These are phyloP conservation scores for Allium fistulosum DNA, from an alignment of 106 monocot species.

Conservation along the genomic window DNA sequence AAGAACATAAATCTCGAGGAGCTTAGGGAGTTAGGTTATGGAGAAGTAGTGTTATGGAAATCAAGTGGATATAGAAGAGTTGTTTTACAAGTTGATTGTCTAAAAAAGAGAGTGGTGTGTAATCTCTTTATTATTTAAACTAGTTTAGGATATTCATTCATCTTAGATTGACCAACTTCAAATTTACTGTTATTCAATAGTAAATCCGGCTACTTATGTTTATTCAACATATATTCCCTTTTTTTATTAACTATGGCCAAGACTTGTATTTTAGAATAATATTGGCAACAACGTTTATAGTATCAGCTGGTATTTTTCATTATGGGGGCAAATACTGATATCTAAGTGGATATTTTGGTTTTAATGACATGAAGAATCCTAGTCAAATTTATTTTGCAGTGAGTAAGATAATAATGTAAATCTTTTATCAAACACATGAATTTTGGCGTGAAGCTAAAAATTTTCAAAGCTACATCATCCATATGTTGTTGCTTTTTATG, in stretches of 20 bases:
- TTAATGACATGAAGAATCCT: neutral
- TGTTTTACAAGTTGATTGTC: slow-evolving; percentile 80
- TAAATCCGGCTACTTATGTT: no score
- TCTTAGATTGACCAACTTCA: neutral
- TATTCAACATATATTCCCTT: no score
- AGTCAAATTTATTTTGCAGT: neutral
- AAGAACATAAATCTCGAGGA: slow-evolving; percentile 92
- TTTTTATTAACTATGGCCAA: no score
- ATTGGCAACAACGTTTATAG: no score
- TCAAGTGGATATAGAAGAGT: slow-evolving; percentile 90
- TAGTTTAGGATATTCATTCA: neutral
- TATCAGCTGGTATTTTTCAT: no score
- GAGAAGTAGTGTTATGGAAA: slow-evolving; percentile 94
- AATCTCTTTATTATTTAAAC: neutral
- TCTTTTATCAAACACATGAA: slow-evolving; percentile 48
- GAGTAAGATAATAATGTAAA: neutral
- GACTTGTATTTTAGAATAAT: no score
- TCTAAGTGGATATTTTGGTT: no score
- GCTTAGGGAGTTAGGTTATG: slow-evolving; percentile 81
- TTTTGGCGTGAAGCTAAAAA: slow-evolving; percentile 94
- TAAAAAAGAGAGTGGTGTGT: slow-evolving; percentile 81
- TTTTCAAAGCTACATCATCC: slow-evolving; percentile 93
- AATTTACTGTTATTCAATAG: no score
- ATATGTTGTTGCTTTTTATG: slow-evolving; percentile 89
- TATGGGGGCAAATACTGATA: no score